These are phyloP conservation scores for Hyphopichia buzzinii DNA, from an alignment of 1,139 yeast species.

Conservation along the genomic window DNA sequence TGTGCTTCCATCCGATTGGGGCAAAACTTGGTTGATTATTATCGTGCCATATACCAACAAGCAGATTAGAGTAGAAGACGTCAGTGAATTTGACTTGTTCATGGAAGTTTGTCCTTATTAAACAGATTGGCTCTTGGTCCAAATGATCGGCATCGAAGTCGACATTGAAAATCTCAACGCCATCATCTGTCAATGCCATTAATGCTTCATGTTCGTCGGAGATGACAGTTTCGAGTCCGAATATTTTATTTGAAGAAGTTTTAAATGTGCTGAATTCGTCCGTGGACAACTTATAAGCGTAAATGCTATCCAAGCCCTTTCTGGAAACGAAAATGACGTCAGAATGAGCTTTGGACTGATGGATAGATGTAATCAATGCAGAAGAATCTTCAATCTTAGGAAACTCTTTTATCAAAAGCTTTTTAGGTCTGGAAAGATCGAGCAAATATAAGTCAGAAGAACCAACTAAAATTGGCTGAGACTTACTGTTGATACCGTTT, in stretches of 20 bases:
- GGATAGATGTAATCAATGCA: conserved; percentile 4
- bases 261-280: conserved; percentile 6
- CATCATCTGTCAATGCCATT: conserved; percentile 15
- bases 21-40: conserved; percentile 26
- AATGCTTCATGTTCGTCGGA: conserved; percentile 8
- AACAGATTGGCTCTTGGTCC: conserved; percentile 8
- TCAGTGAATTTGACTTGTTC: conserved; percentile 12
- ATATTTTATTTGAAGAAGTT: conserved; percentile 5
- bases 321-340: conserved; percentile 8
- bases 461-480: conserved; percentile 11
- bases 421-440: conserved; percentile 13
- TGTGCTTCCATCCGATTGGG: conserved; percentile 17
- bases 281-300: conserved; percentile 8
- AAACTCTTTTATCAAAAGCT: conserved; percentile 7
- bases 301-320: conserved; percentile 4
- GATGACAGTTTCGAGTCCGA: conserved; percentile 3
- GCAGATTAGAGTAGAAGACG: conserved; percentile 7
- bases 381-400: conserved; percentile 1
- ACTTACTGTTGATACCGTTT: conserved; percentile 7
- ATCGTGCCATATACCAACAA: conserved; percentile 39
- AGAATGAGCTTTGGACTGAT: conserved; percentile 8
- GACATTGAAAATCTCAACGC: conserved; percentile 16
- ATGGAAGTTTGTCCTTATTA: conserved; percentile 10
- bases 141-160: conserved; percentile 7
- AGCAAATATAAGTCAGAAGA: conserved; percentile 11